Evolutionary conservation across 1,284 basidiomycete genomes (phyloP).

Genomic region (Mycena sp.): DNA sequence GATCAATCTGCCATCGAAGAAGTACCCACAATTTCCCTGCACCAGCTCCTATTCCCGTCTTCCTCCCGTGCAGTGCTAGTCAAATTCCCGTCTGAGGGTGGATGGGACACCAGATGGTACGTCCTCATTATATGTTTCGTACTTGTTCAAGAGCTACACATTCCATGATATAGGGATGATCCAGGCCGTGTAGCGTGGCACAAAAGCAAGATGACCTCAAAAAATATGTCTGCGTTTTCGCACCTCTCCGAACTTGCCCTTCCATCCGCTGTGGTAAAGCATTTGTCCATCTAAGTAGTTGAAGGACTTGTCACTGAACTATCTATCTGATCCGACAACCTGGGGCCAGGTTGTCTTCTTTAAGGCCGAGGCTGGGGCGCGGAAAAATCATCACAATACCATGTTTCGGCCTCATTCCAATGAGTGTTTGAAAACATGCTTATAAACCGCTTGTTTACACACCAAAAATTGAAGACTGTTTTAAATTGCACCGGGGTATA

Average conservation of each 20-base stretch:
- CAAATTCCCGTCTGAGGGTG: slow-evolving; percentile 16
- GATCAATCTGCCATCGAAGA: slow-evolving; percentile 22
- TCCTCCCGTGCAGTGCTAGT: slow-evolving; percentile 17
- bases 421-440: no score
- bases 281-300: slow-evolving; percentile 11
- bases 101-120: slow-evolving; percentile 18
- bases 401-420: no score
- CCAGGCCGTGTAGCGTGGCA: slow-evolving; percentile 19
- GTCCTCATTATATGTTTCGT: slow-evolving; percentile 1
- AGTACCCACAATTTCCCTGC: slow-evolving; percentile 20
- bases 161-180: slow-evolving; percentile 13
- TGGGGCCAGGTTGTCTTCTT: no score
- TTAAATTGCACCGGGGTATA: no score
- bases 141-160: slow-evolving; percentile 6
- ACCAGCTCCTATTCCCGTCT: slow-evolving; percentile 17
- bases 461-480: no score
- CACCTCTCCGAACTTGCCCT: slow-evolving; percentile 14
- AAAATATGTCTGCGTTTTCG: slow-evolving; percentile 16
- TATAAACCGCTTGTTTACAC: no score
- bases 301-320: slow-evolving; percentile 4
- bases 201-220: slow-evolving; percentile 18
- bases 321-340: no score
- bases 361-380: no score
- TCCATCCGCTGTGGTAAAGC: slow-evolving; percentile 17
- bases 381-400: no score